A percentile compares a stretch with the other conserved stretches of the same genome.
Evolutionary conservation across 176 grass and related monocot species (phyloP).

Genomic region (Chloris gayana): DNA sequence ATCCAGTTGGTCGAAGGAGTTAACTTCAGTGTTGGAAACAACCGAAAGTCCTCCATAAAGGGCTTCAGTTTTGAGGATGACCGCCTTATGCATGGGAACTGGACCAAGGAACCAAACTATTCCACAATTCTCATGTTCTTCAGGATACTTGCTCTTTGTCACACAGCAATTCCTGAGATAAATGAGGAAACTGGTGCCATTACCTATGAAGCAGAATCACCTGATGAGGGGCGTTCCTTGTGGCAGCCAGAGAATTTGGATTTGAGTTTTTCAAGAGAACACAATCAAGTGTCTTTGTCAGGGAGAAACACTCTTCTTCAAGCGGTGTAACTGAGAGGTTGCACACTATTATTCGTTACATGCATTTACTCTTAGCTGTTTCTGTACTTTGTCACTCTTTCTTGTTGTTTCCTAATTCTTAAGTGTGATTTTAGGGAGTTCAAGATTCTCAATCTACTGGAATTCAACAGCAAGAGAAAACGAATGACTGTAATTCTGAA

Average conservation of each 20-base stretch:
- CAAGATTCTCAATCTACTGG: constrained; percentile 98
- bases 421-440: constrained; percentile 74
- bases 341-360: constrained; percentile 31
- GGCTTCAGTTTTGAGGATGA: constrained; percentile 94
- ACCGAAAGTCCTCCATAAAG: constrained; percentile 68
- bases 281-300: constrained; percentile 75
- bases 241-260: constrained; percentile 96
- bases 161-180: constrained; percentile 86
- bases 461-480: constrained; percentile 99
- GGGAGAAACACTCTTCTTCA: constrained; percentile 74
- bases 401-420: constrained; percentile 34
- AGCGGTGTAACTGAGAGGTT: constrained; percentile 71
- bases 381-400: background rate
- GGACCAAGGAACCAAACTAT: constrained; percentile 78
- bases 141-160: constrained; percentile 89
- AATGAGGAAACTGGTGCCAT: constrained; percentile 78
- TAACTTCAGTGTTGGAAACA: constrained; percentile 50
- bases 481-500: constrained; percentile 94
- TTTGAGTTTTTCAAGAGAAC: constrained; percentile 97
- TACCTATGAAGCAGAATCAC: constrained; percentile 96
- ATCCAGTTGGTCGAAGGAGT: constrained; percentile 67
- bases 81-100: constrained; percentile 84
- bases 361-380: constrained; percentile 2
- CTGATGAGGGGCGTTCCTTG: constrained; percentile 95
- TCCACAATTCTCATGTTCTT: constrained; percentile 74